phyloP scores from a whole-genome alignment of 352 stramenopile species.

The Phytophthora ramorum region DNA sequence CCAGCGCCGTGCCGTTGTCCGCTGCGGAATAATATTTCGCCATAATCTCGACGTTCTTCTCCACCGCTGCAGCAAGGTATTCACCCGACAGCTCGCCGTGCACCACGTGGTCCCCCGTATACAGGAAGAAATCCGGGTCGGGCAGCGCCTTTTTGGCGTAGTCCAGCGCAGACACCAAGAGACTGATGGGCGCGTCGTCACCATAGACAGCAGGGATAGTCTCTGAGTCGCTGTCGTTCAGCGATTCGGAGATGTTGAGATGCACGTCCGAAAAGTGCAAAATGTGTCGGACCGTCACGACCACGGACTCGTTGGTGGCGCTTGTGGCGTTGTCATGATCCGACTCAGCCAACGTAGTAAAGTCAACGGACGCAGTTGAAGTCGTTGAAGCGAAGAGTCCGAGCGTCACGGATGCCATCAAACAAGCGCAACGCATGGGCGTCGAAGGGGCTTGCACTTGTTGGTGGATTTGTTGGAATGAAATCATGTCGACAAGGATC shows the following conservation, averaged over 20 bases:
- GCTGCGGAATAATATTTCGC: slow-evolving; percentile 58
- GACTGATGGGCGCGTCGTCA: slow-evolving; percentile 50
- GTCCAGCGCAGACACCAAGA: slow-evolving; percentile 68
- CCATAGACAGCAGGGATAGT: slow-evolving; percentile 49
- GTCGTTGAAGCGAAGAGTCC: slow-evolving; percentile 19
- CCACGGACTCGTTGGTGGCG: neutral
- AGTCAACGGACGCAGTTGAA: slow-evolving; percentile 11
- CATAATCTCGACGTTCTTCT: slow-evolving; percentile 65
- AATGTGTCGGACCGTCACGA: slow-evolving; percentile 45
- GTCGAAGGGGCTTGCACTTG: slow-evolving; percentile 6
- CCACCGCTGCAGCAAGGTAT: slow-evolving; percentile 59
- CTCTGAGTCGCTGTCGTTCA: slow-evolving; percentile 48
- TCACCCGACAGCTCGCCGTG: slow-evolving; percentile 61
- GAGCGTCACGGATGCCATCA: slow-evolving; percentile 8
- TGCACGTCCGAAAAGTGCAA: slow-evolving; percentile 87
- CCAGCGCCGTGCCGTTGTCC: slow-evolving; percentile 36
- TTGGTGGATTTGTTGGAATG: slow-evolving; percentile 29
- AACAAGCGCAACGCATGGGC: slow-evolving; percentile 13
- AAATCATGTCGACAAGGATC: slow-evolving; percentile 15
- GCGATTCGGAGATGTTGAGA: slow-evolving; percentile 65
- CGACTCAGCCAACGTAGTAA: neutral
- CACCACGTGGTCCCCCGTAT: slow-evolving; percentile 75
- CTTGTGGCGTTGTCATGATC: slow-evolving; percentile 4
- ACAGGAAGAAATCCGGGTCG: slow-evolving; percentile 74
- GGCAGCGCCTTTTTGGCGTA: slow-evolving; percentile 66